A percentile compares a stretch with the other conserved stretches of the same genome.
phyloP scores from a whole-genome alignment of 148 eudicot species.

The Arbutus unedo region DNA sequence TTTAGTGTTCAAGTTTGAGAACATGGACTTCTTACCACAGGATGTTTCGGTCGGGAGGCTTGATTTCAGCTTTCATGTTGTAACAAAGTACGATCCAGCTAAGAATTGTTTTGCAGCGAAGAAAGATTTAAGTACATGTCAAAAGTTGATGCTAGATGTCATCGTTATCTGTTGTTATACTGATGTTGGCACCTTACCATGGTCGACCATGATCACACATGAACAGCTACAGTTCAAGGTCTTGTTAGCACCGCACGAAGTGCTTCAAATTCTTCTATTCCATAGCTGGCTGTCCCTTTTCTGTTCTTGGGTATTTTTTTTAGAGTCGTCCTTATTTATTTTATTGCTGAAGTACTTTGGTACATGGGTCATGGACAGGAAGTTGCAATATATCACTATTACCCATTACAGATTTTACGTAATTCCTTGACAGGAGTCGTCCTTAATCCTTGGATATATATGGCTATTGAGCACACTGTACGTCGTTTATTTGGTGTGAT shows the following conservation, averaged over 20 bases:
- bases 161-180: neutral
- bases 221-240: neutral
- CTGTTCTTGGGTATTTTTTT: neutral
- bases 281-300: neutral
- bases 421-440: neutral
- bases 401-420: neutral
- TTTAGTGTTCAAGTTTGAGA: neutral
- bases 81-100: neutral
- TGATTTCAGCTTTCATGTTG: neutral
- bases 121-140: neutral
- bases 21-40: neutral
- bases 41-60: neutral
- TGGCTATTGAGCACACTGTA: neutral
- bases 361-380: slow-evolving; percentile 3
- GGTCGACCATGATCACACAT: neutral
- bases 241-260: neutral
- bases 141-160: slow-evolving; percentile 4
- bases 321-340: neutral
- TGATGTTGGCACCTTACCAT: neutral
- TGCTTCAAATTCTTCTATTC: neutral
- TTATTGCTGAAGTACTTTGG: neutral
- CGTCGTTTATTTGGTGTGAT: neutral
- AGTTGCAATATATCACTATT: neutral
- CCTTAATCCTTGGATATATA: neutral
- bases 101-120: neutral